These are phyloP conservation scores for Mucor plumbeus DNA, from an alignment of 371 early-diverging fungal species.

Conservation along the genomic window DNA sequence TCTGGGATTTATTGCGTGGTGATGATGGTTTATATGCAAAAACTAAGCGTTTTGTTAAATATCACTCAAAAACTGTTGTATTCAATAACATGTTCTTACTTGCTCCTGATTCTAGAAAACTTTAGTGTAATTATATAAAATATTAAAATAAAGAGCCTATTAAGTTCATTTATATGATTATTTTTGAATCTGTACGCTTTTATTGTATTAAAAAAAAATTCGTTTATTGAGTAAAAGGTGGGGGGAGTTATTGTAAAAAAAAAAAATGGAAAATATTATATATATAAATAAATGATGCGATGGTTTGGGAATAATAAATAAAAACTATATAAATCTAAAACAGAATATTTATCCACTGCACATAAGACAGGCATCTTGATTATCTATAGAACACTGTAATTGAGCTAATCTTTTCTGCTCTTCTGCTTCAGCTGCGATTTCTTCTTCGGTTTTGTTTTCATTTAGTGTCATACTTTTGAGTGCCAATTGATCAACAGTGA, in stretches of 20 bases:
- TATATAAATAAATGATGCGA: conserved; percentile 4
- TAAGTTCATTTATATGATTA: too few species aligned
- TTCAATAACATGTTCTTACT: conserved; percentile 31
- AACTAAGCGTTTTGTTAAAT: conserved; percentile 19
- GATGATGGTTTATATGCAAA: conserved; percentile 33
- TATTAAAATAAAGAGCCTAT: too few species aligned
- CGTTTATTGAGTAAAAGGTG: not conserved
- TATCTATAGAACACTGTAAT: conserved; percentile 86
- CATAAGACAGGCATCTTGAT: conserved; percentile 90
- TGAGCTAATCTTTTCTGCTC: conserved; percentile 30
- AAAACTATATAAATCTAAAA: not conserved
- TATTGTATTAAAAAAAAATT: not conserved
- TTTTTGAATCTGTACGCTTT: too few species aligned
- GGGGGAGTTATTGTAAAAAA: too few species aligned
- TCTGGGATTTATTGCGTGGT: conserved; percentile 38
- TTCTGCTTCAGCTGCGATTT: conserved; percentile 10
- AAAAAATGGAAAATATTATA: not conserved
- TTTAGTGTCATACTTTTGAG: conserved; percentile 46
- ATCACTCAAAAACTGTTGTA: conserved; percentile 1
- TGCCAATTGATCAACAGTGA: conserved; percentile 71
- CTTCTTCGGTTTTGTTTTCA: conserved; percentile 22
- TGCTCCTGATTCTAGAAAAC: conserved; percentile 27
- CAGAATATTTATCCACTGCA: conserved; percentile 73
- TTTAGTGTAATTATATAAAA: not conserved
- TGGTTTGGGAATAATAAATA: not conserved